Evolutionary conservation across 2,329 filamentous ascomycete genomes (phyloP).

Genomic region (Penicillium sp.): DNA sequence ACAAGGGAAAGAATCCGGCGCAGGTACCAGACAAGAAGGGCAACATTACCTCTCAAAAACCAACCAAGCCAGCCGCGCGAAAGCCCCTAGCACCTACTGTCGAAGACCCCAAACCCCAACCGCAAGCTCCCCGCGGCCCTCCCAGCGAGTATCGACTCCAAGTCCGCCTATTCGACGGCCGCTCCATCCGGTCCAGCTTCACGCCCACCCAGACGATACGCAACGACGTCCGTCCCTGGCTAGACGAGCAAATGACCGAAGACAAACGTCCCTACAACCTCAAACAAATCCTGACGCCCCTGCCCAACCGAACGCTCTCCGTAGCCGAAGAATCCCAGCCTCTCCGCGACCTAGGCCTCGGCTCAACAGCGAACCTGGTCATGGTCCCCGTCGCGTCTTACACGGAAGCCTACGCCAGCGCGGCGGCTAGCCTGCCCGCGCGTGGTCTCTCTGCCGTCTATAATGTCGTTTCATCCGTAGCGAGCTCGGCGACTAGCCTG

Average conservation of each 20-base stretch:
- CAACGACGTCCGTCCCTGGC: constrained; percentile 72
- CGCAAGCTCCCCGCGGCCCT: constrained; percentile 20
- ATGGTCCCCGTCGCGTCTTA: constrained; percentile 70
- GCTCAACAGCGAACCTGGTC: constrained; percentile 79
- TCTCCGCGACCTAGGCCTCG: constrained; percentile 69
- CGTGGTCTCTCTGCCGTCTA: constrained; percentile 47
- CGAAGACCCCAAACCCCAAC: constrained; percentile 16
- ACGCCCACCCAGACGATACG: constrained; percentile 63
- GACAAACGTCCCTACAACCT: constrained; percentile 73
- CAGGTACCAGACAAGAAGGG: constrained; percentile 56
- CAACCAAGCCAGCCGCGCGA: constrained; percentile 3
- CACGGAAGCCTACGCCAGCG: constrained; percentile 58
- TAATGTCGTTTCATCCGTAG: constrained; percentile 45
- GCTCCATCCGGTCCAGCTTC: constrained; percentile 74
- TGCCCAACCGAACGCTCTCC: constrained; percentile 73
- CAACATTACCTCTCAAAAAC: constrained; percentile 13
- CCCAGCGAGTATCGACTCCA: constrained; percentile 64
- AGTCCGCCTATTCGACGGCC: constrained; percentile 81
- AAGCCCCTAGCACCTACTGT: constrained; percentile 10
- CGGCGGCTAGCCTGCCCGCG: constrained; percentile 42
- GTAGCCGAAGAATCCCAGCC: constrained; percentile 71
- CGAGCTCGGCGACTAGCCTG: constrained; percentile 46
- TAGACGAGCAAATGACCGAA: constrained; percentile 65
- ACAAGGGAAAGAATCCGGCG: constrained; percentile 66
- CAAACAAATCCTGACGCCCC: constrained; percentile 77